Evolutionary conservation across 2,329 filamentous ascomycete species (phyloP).

Genomic region (Colletotrichum tabaci): DNA sequence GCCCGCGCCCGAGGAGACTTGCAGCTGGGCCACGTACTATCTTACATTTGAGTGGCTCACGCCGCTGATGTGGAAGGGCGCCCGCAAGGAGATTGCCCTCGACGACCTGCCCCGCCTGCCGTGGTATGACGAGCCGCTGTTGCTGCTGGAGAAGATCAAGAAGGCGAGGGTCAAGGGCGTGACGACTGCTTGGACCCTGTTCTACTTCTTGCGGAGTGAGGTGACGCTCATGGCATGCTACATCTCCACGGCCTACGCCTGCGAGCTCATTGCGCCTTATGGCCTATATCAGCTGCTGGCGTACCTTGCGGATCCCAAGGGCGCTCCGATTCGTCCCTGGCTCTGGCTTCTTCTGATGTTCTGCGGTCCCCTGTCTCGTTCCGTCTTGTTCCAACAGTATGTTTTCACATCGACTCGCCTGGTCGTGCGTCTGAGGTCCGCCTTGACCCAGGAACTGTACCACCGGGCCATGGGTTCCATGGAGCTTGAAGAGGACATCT

Average conservation of each 20-base stretch:
- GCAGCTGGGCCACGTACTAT: conserved; percentile 68
- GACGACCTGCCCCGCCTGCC: conserved; percentile 64
- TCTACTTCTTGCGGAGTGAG: conserved; percentile 60
- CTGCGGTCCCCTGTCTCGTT: conserved; percentile 63
- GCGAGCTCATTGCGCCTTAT: conserved; percentile 68
- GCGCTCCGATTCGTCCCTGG: conserved; percentile 63
- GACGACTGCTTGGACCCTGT: conserved; percentile 61
- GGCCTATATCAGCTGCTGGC: conserved; percentile 68
- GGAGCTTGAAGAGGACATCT: conserved; percentile 70
- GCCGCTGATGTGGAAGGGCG: conserved; percentile 63
- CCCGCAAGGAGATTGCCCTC: conserved; percentile 60
- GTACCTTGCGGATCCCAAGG: conserved; percentile 63
- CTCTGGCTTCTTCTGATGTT: conserved; percentile 70
- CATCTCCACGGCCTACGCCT: conserved; percentile 53
- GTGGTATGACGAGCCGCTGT: conserved; percentile 69
- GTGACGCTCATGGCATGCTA: conserved; percentile 62
- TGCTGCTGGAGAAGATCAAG: conserved; percentile 61
- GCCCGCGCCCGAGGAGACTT: conserved; percentile 66
- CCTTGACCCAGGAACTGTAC: conserved; percentile 72
- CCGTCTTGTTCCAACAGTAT: conserved; percentile 69
- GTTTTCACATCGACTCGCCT: conserved; percentile 71
- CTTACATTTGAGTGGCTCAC: conserved; percentile 67
- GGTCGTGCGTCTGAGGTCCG: conserved; percentile 69
- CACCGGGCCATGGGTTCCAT: conserved; percentile 68
- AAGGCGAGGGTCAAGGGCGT: conserved; percentile 59